Conservation (phyloP, 257 asterid genomes). For the Scutellaria barbata region DNA sequence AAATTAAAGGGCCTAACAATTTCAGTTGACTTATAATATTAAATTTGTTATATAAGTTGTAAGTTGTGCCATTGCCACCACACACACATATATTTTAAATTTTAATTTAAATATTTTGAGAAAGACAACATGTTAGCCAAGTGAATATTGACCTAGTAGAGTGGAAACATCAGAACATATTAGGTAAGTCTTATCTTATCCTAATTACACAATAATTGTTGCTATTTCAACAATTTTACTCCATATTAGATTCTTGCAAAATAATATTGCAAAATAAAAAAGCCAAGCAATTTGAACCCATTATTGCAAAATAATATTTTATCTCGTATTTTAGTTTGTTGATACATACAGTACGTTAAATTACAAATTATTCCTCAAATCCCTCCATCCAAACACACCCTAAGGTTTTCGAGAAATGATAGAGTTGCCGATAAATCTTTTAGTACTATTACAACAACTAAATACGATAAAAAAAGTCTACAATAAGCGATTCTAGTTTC, state of each 20-base stretch:
- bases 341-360: too few relatives aligned
- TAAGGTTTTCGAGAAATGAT: too few relatives aligned
- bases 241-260: slow-evolving; percentile 23
- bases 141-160: slow-evolving; percentile 29
- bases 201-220: slow-evolving; percentile 31
- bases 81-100: background rate
- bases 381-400: too few relatives aligned
- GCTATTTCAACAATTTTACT: slow-evolving; percentile 33
- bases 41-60: slow-evolving; percentile 14
- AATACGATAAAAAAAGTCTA: slow-evolving; percentile 30
- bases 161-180: slow-evolving; percentile 37
- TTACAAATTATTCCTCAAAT: too few relatives aligned
- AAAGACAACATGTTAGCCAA: slow-evolving; percentile 23
- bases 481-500: slow-evolving; percentile 27
- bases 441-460: slow-evolving; percentile 21
- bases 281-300: background rate
- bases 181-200: slow-evolving; percentile 33
- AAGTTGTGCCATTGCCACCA: slow-evolving; percentile 28
- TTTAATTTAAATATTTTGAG: too few relatives aligned
- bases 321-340: background rate
- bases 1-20: background rate
- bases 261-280: background rate
- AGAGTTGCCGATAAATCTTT: slow-evolving; percentile 18
- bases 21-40: slow-evolving; percentile 37
- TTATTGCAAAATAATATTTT: background rate